Evolutionary conservation across 1,284 basidiomycete genomes (phyloP), one percentile per base, ranked within the genome.

Genomic region (Boletellus dicymbophilus): DNA sequence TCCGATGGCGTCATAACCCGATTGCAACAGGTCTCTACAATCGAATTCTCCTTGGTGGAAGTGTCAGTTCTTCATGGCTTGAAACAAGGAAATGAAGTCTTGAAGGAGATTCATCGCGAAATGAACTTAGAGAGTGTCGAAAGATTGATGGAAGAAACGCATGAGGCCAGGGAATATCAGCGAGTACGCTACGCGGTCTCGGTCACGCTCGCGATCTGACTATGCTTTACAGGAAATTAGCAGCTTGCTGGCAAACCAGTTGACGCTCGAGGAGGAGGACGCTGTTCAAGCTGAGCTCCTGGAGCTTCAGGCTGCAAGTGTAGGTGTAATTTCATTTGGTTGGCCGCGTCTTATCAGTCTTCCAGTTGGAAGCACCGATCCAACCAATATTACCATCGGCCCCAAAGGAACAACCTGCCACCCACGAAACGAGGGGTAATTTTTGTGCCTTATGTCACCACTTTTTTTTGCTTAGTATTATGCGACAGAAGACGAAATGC

Each of bases 1-100:
- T 9, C 16, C n/a, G 6, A 23, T 25, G 22, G 16, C 28, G 13
- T 45, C 30, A 26, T 44, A 33, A 51, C 27, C 18, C 28, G 23
- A 22, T 43, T 42, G 8, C 12, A 26, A n/a, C 37, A 97, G 95
- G 93, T 97, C 6, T 90, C 91, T 9, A 92, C 89, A 0, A 98
- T 99, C 63, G 96, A 99, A 68, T 98, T 97, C 74, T 93, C 96
- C 0, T 79, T 96, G 50, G 87, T 99, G 37, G 92, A 99, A 70
- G 86, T 93, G 37, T 93, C 94, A 5, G 91, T 99, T 16, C 67
- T 98, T 41, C 92, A 94, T 69, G 96, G 96, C 9, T 72, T 99
- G 37, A 84, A 93, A 68, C 93, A 96, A 72, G 96, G 96, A 3
- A 97, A 92, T 57, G 86, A 91, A 37, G 95, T 98, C 1, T 76